Evolutionary conservation across 805 yeast species (phyloP), one percentile per base, ranked within the genome.

Genomic region (Saturnispora mendoncae): DNA sequence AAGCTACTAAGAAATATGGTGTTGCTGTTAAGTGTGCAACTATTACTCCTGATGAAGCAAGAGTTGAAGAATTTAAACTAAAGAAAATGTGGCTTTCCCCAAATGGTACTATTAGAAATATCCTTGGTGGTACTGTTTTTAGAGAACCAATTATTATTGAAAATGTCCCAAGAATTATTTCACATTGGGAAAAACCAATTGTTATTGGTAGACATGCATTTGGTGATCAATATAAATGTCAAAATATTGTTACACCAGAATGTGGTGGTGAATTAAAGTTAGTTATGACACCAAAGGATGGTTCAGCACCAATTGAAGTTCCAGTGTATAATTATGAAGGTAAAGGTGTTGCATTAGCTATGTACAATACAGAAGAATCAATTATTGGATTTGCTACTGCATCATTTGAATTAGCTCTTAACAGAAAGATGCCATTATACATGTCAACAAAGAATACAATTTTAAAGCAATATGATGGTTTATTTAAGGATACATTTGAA

Each of bases 61-160:
- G 97, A 56, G 97, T 90, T 40, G 69, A 84, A 63, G 97, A 90
- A 65, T 90, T 86, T 65, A 68, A 74, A 43, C 73, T 90, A 63
- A 87, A 90, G 69, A 83, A 87, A 64, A 90, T 90, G 97, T 90
- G 97, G 97, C 72, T 82, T 46, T 85, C 95, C 13, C 97, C 97
- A 49, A 90, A 90, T 65, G 97, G 97, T 46, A 90, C 97, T 38
- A 84, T 90, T 61, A 80, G 97, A 67, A 90, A 90, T 69, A 81
- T 90, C 47, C 69, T 90, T 46, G 96, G 96, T 38, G 97, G 97
- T 46, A 90, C 97, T 23, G 95, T 90, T 35, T 90, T 90, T 74
- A 77, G 97, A 58, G 97, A 88, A 67, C 95, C 97, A 47, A 90
- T 90, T 61, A 85, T 90, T 41, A 85, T 90, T 54, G 63, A 57